Conservation (phyloP, 345 rosid genomes). For the Salix purpurea region DNA sequence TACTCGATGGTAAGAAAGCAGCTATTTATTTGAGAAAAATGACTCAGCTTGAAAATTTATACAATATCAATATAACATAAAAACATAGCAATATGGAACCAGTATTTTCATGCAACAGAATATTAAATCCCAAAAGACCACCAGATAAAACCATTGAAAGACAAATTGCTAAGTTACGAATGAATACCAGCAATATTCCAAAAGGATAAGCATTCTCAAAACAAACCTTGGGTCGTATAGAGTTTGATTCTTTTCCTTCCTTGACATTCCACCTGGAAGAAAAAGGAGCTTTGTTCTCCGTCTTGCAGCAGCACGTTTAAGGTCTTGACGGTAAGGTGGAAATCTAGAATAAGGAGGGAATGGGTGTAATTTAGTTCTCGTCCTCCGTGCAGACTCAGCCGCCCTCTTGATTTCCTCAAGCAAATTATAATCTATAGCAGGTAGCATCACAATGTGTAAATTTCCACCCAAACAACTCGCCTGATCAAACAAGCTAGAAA, state of each 20-base stretch:
- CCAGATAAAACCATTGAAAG: background rate
- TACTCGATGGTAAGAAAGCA: background rate
- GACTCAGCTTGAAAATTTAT: background rate
- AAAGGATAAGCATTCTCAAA: background rate
- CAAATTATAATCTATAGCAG: conserved; percentile 58
- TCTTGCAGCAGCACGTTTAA: conserved; percentile 50
- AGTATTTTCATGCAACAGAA: background rate
- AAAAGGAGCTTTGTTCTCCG: conserved; percentile 56
- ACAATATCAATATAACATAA: background rate
- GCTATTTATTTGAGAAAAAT: background rate
- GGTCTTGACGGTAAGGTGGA: conserved; percentile 35
- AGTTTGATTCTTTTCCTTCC: conserved; percentile 59
- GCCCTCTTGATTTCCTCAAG: conserved; percentile 81
- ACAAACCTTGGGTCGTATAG: conserved; percentile 43
- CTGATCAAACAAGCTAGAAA: background rate
- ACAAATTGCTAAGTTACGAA: background rate
- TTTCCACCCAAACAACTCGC: background rate
- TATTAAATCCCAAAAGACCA: background rate
- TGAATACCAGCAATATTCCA: background rate
- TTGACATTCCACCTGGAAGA: conserved; percentile 72
- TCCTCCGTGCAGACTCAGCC: conserved; percentile 66
- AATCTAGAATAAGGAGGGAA: conserved; percentile 31
- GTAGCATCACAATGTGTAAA: background rate
- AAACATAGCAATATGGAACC: background rate
- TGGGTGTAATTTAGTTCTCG: conserved; percentile 42